These are phyloP conservation scores for Cynara cardunculus DNA, from an alignment of 129 eudicot genomes.

Conservation along the genomic window DNA sequence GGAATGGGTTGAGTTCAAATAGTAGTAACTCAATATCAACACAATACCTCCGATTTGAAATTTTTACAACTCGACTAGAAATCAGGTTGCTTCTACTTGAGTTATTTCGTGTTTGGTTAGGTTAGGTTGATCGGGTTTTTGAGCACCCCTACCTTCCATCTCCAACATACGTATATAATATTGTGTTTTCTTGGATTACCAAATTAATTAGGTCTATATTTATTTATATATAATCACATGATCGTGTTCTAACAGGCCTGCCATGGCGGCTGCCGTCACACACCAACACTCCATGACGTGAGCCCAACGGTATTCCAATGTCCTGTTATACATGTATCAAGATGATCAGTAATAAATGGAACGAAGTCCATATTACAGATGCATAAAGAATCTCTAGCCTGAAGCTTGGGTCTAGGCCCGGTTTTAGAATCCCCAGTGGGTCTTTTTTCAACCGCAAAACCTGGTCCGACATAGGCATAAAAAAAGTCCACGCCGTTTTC, in stretches of 20 bases:
- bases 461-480: too few species aligned
- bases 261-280: background rate
- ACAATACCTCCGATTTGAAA: too few species aligned
- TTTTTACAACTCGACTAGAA: too few species aligned
- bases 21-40: too few species aligned
- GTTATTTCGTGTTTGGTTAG: too few species aligned
- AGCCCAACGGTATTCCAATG: too few species aligned
- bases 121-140: too few species aligned
- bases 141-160: too few species aligned
- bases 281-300: background rate
- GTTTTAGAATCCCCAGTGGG: background rate
- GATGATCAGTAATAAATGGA: background rate
- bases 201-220: background rate
- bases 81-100: too few species aligned
- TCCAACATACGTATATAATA: background rate
- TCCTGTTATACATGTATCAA: background rate
- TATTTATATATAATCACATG: background rate
- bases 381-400: background rate
- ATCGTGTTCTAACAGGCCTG: background rate
- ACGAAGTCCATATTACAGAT: background rate
- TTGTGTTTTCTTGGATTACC: background rate
- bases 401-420: background rate
- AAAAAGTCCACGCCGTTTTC: too few species aligned
- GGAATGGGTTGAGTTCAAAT: too few species aligned
- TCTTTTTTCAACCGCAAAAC: too few species aligned